A percentile compares a stretch with the other conserved stretches of the same genome.
Conservation (phyloP, 164 flowering plant genomes). For the Chimonanthus salicifolius region DNA sequence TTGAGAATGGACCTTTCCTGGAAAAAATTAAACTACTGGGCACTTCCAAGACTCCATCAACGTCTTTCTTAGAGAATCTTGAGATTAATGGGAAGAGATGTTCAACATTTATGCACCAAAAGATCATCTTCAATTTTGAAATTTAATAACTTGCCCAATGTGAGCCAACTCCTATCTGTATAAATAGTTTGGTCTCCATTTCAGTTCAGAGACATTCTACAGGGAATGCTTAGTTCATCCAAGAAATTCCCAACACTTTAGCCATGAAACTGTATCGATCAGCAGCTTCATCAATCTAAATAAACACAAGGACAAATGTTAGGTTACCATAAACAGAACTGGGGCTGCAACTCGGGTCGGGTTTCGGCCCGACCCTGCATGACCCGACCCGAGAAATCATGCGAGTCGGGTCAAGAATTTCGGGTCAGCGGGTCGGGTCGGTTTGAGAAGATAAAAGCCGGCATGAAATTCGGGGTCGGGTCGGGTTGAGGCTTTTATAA, state of each 20-base stretch:
- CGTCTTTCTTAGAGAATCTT: neutral
- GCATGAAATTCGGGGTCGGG: too few relatives aligned
- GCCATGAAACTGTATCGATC: constrained; percentile 81
- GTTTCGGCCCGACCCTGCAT: too few relatives aligned
- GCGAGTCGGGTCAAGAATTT: too few relatives aligned
- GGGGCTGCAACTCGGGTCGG: too few relatives aligned
- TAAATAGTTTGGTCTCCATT: too few relatives aligned
- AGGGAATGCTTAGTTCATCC: constrained; percentile 41
- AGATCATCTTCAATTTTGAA: too few relatives aligned
- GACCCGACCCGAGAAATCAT: too few relatives aligned
- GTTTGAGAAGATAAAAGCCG: too few relatives aligned
- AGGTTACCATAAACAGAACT: neutral
- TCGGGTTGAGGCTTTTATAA: too few relatives aligned
- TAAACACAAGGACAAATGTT: neutral
- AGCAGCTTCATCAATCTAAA: constrained; percentile 84
- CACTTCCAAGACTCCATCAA: neutral
- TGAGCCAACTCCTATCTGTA: neutral
- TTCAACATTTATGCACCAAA: too few relatives aligned
- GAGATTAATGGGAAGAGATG: neutral
- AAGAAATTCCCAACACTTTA: constrained; percentile 49
- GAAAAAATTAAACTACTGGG: neutral
- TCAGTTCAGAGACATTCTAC: neutral
- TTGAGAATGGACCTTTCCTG: neutral
- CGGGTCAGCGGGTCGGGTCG: too few relatives aligned
- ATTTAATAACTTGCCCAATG: too few relatives aligned